These are phyloP conservation scores for Rhizopogon sp. DNA, from an alignment of 768 basidiomycete genomes.

Conservation along the genomic window DNA sequence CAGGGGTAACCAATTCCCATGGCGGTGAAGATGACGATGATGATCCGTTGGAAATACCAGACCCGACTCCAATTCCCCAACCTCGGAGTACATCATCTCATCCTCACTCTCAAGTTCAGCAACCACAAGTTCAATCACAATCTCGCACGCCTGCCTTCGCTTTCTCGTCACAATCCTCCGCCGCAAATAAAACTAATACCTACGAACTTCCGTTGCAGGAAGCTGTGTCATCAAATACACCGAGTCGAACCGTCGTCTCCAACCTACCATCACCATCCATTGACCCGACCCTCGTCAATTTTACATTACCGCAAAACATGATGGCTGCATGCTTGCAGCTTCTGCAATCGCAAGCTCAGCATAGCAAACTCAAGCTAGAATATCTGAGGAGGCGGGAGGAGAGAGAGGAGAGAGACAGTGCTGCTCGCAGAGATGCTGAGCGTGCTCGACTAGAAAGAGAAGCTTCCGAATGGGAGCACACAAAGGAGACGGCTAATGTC, in stretches of 20 bases:
- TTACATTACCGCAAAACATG: slow-evolving; percentile 54
- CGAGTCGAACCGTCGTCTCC: slow-evolving; percentile 9
- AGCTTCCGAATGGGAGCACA: slow-evolving; percentile 48
- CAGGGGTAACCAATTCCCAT: slow-evolving; percentile 30
- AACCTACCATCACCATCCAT: slow-evolving; percentile 13
- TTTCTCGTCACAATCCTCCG: slow-evolving; percentile 9
- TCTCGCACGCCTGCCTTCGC: slow-evolving; percentile 15
- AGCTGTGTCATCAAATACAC: slow-evolving; percentile 13
- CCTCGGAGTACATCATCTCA: slow-evolving; percentile 25
- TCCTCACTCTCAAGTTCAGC: slow-evolving; percentile 33
- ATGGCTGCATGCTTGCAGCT: slow-evolving; percentile 53
- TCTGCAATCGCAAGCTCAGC: slow-evolving; percentile 63
- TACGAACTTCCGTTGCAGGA: slow-evolving; percentile 16
- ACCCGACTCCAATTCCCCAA: slow-evolving; percentile 26
- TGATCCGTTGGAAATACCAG: slow-evolving; percentile 37
- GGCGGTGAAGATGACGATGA: slow-evolving; percentile 53
- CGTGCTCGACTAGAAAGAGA: slow-evolving; percentile 52
- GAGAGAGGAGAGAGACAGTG: slow-evolving; percentile 58
- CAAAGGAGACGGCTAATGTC: slow-evolving; percentile 42
- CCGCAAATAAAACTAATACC: slow-evolving; percentile 8
- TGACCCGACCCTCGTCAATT: slow-evolving; percentile 41
- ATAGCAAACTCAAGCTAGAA: slow-evolving; percentile 66
- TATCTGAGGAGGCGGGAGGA: slow-evolving; percentile 64
- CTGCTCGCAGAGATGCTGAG: slow-evolving; percentile 46
- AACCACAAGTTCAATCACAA: slow-evolving; percentile 27